Conservation (phyloP, 2,329 filamentous ascomycete species). For the Monilinia fructigena region DNA sequence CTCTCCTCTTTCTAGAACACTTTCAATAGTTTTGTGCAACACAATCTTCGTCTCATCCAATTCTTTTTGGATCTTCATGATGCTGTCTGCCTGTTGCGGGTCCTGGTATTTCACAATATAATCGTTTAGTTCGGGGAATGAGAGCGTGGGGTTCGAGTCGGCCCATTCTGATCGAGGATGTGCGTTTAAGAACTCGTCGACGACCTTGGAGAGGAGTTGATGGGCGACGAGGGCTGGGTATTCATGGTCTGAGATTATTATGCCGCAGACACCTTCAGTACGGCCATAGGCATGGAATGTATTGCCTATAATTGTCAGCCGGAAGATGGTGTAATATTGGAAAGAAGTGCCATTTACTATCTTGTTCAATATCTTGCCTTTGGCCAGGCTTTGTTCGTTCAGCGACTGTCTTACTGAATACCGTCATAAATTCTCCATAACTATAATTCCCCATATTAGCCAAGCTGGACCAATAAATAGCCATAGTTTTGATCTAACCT, state of each 20-base stretch:
- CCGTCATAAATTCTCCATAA: conserved; percentile 69
- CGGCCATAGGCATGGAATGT: conserved; percentile 77
- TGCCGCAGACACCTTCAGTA: conserved; percentile 70
- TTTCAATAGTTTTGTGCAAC: conserved; percentile 94
- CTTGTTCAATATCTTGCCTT: conserved; percentile 81
- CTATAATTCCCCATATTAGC: conserved; percentile 34
- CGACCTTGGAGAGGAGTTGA: conserved; percentile 79
- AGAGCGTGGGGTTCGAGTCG: conserved; percentile 52
- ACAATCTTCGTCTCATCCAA: conserved; percentile 97
- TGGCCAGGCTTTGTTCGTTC: conserved; percentile 79
- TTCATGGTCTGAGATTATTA: conserved; percentile 74
- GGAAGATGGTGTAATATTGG: not conserved
- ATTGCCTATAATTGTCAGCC: conserved; percentile 51
- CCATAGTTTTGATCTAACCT: conserved; percentile 9
- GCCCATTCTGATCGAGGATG: conserved; percentile 70
- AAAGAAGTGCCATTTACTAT: conserved; percentile 50
- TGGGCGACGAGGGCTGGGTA: conserved; percentile 80
- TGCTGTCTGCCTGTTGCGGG: conserved; percentile 83
- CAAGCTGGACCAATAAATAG: not conserved
- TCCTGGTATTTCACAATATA: conserved; percentile 68
- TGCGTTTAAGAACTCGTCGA: conserved; percentile 81
- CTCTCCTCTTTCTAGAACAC: conserved; percentile 83
- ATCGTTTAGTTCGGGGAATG: conserved; percentile 73
- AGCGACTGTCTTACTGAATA: conserved; percentile 85
- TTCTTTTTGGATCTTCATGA: conserved; percentile 94